Evolutionary conservation across 495 filamentous ascomycete genomes (phyloP).

Genomic region (Bombardia bombarda): DNA sequence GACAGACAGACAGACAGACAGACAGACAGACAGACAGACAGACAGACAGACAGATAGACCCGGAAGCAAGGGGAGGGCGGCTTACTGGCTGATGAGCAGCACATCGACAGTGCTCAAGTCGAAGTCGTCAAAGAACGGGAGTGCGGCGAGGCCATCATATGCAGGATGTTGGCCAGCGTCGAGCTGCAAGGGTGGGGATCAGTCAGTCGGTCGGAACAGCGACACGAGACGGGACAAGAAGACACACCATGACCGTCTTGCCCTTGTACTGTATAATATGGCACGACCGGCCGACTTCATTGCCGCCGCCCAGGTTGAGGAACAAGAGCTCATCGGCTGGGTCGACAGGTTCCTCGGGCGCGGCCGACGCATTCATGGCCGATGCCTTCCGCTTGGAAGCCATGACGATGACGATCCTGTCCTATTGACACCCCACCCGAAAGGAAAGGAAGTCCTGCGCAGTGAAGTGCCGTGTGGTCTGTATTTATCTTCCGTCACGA

Average conservation of each 20-base stretch:
- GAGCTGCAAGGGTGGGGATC: conserved; percentile 48
- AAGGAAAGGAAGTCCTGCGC: too few species aligned
- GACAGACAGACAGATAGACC: neutral
- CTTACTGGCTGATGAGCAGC: conserved; percentile 96
- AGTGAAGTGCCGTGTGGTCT: too few species aligned
- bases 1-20: neutral
- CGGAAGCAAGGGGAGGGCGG: conserved; percentile 15
- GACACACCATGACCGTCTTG: conserved; percentile 91
- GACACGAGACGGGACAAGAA: neutral
- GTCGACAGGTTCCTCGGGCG: conserved; percentile 62
- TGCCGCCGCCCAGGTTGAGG: conserved; percentile 86
- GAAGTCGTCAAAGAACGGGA: conserved; percentile 98
- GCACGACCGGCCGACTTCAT: conserved; percentile 94
- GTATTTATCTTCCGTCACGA: too few species aligned
- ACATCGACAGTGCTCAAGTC: conserved; percentile 96
- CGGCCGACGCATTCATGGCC: conserved; percentile 43
- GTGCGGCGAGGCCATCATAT: conserved; percentile 87
- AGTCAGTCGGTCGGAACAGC: neutral
- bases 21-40: neutral
- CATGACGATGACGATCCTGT: too few species aligned
- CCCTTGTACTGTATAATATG: conserved; percentile 98
- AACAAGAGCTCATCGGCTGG: conserved; percentile 86
- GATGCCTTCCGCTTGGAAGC: conserved; percentile 69
- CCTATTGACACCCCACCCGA: too few species aligned
- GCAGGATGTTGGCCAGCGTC: conserved; percentile 96